These are phyloP conservation scores for Vachellia pachyceras DNA, from an alignment of 306 rosid species.

Conservation along the genomic window DNA sequence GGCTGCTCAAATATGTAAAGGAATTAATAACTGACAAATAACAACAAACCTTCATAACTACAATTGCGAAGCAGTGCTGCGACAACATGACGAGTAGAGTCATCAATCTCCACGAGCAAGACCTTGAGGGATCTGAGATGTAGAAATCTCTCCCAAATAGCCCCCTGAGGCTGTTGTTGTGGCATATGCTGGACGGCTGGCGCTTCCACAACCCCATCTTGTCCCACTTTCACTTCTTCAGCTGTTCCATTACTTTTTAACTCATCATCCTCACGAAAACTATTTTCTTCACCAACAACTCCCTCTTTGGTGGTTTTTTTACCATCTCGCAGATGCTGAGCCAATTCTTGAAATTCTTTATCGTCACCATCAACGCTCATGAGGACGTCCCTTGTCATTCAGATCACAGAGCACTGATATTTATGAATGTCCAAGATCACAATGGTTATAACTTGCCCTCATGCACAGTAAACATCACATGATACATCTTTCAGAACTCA, in stretches of 20 bases:
- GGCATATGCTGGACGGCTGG: constrained; percentile 51
- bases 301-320: constrained; percentile 47
- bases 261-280: constrained; percentile 45
- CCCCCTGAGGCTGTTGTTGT: constrained; percentile 72
- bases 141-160: constrained; percentile 91
- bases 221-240: constrained; percentile 55
- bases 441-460: constrained; percentile 48
- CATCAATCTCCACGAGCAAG: constrained; percentile 86
- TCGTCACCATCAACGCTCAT: constrained; percentile 60
- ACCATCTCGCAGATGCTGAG: constrained; percentile 45
- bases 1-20: neutral
- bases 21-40: neutral
- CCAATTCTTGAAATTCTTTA: constrained; percentile 50
- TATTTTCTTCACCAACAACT: constrained; percentile 42
- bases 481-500: constrained; percentile 40
- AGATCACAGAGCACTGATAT: constrained; percentile 30
- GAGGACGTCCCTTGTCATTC: constrained; percentile 58
- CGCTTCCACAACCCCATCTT: constrained; percentile 47
- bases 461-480: constrained; percentile 46
- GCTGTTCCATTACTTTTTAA: constrained; percentile 54
- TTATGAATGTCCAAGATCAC: constrained; percentile 43
- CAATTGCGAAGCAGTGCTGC: constrained; percentile 93
- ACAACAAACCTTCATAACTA: constrained; percentile 82
- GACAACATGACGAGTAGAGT: constrained; percentile 86
- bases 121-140: constrained; percentile 85